Percentiles rank a stretch among this genome's conserved stretches.
These are phyloP conservation scores for Aspergillus taichungensis DNA, from an alignment of 495 filamentous ascomycete genomes.

Conservation along the genomic window DNA sequence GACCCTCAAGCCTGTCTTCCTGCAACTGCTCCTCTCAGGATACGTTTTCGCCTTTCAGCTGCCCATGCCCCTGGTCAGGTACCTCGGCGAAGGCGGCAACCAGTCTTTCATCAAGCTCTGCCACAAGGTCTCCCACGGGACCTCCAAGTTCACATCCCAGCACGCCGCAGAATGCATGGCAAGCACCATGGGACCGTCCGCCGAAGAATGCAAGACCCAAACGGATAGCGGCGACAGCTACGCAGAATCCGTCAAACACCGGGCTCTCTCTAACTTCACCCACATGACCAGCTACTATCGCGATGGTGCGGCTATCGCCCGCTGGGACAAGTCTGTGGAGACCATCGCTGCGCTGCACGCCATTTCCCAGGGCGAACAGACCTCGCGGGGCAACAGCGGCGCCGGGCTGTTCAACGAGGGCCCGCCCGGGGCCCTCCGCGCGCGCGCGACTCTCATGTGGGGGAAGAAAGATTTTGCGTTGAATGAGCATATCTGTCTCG, in stretches of 20 bases:
- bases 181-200: constrained; percentile 32
- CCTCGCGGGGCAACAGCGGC: constrained; percentile 26
- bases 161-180: constrained; percentile 37
- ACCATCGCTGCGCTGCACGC: constrained; percentile 36
- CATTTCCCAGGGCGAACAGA: constrained; percentile 19
- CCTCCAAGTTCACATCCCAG: constrained; percentile 12
- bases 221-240: constrained; percentile 28
- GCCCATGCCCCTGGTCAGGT: constrained; percentile 27
- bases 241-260: constrained; percentile 18
- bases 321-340: constrained; percentile 42
- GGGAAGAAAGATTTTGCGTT: constrained; percentile 40
- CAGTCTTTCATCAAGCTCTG: constrained; percentile 28
- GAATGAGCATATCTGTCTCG: constrained; percentile 28
- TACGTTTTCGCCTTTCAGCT: constrained; percentile 45
- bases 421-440: constrained; percentile 34
- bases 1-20: constrained; percentile 30
- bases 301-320: constrained; percentile 24
- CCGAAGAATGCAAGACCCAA: constrained; percentile 21
- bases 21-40: constrained; percentile 34
- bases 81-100: constrained; percentile 33
- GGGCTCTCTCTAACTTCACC: constrained; percentile 22
- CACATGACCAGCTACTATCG: constrained; percentile 44
- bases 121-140: constrained; percentile 25
- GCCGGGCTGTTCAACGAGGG: constrained; percentile 39
- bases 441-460: constrained; percentile 43